Conservation (phyloP, 768 basidiomycete genomes). For the Termitomyces sp. region DNA sequence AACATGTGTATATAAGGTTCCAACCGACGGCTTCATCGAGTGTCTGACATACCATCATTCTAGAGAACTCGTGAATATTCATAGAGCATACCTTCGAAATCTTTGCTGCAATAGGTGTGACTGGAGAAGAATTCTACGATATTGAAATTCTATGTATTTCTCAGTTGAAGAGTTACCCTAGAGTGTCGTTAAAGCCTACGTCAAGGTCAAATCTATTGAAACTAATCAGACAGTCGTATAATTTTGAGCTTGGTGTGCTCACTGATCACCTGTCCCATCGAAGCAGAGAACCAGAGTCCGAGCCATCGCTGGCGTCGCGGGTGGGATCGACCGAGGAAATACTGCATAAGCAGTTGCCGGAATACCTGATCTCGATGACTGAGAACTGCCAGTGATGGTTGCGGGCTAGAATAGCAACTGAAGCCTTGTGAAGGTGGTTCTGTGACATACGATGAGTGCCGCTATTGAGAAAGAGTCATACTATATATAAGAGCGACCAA, state of each 20-base stretch:
- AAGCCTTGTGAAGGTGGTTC: neutral
- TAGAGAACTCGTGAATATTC: neutral
- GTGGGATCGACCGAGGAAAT: conserved; percentile 4
- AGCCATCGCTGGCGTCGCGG: neutral
- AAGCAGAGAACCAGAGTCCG: conserved; percentile 49
- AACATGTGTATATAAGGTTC: conserved; percentile 46
- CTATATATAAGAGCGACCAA: conserved; percentile 33
- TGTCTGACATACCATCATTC: conserved; percentile 13
- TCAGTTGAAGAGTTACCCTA: neutral
- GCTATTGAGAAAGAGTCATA: neutral
- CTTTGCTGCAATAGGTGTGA: conserved; percentile 38
- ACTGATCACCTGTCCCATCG: conserved; percentile 27
- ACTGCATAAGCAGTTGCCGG: neutral
- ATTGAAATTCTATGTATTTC: conserved; percentile 29
- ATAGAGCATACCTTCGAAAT: conserved; percentile 18
- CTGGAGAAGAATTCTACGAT: conserved; percentile 33
- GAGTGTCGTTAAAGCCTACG: conserved; percentile 3
- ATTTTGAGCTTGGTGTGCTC: neutral
- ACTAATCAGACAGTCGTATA: neutral
- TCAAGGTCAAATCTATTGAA: conserved; percentile 22
- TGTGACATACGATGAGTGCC: neutral
- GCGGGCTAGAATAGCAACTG: neutral
- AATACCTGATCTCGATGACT: neutral
- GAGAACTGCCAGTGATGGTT: conserved; percentile 1
- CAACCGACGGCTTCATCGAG: conserved; percentile 41